A percentile compares a stretch with the other conserved stretches of the same genome.
Evolutionary conservation across 208 protist species (phyloP).

Genomic region (Trypanosoma vivax): DNA sequence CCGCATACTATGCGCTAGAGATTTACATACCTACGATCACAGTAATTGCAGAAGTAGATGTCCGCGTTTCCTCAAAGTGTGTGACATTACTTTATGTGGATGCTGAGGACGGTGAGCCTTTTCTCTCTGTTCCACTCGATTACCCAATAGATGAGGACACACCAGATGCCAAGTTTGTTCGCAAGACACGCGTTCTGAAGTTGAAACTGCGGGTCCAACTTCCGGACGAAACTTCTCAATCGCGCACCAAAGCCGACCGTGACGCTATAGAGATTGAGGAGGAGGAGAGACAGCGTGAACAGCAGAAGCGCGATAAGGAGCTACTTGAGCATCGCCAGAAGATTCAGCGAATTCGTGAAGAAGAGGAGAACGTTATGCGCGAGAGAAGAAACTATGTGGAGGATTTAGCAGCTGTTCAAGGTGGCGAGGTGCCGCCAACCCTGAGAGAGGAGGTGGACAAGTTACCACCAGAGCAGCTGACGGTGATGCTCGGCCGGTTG

Average conservation of each 20-base stretch:
- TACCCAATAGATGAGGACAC: constrained; percentile 75
- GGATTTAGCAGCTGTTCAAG: constrained; percentile 65
- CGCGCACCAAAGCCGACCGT: constrained; percentile 33
- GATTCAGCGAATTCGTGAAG: constrained; percentile 20
- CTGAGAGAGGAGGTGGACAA: constrained; percentile 65
- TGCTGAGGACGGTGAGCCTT: constrained; percentile 29
- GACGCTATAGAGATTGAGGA: constrained; percentile 62
- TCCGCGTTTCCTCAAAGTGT: constrained; percentile 35
- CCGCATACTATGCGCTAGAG: constrained; percentile 44
- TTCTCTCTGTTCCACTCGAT: constrained; percentile 57
- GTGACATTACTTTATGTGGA: constrained; percentile 65
- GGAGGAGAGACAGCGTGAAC: constrained; percentile 41
- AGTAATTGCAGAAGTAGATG: constrained; percentile 77
- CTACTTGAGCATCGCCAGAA: constrained; percentile 24
- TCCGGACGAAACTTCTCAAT: constrained; percentile 57
- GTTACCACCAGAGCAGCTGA: constrained; percentile 67
- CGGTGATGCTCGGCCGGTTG: constrained; percentile 61
- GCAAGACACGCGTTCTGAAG: constrained; percentile 51
- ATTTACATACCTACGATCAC: constrained; percentile 65
- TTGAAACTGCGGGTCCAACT: constrained; percentile 54
- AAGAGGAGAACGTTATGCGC: constrained; percentile 56
- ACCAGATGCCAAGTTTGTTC: constrained; percentile 65
- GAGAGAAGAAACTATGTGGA: constrained; percentile 69
- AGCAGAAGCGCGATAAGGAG: constrained; percentile 22
- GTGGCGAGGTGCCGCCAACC: constrained; percentile 64